These are phyloP conservation scores for Leccinum barrowsii DNA, from an alignment of 768 basidiomycete genomes.

Conservation along the genomic window DNA sequence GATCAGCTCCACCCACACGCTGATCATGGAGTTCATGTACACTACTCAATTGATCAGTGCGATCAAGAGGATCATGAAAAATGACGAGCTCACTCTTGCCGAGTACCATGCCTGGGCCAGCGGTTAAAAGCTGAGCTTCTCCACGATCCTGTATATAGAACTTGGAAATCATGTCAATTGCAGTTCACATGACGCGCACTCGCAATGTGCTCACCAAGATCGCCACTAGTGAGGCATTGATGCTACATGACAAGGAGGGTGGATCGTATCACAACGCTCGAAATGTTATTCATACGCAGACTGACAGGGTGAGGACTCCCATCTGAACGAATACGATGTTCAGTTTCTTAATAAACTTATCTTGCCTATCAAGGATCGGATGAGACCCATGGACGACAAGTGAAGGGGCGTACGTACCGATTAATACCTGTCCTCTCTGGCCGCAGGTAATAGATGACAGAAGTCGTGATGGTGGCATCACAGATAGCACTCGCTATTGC, in stretches of 20 bases:
- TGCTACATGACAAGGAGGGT: background rate
- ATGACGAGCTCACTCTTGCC: slow-evolving; percentile 12
- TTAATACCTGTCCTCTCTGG: slow-evolving; percentile 5
- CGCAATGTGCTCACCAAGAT: slow-evolving; percentile 7
- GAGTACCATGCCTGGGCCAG: slow-evolving; percentile 12
- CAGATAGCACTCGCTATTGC: slow-evolving; percentile 20
- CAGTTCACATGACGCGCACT: background rate
- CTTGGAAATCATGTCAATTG: slow-evolving; percentile 6
- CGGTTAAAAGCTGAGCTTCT: background rate
- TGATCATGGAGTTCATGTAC: slow-evolving; percentile 23
- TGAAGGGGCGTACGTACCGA: slow-evolving; percentile 6
- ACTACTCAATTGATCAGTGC: slow-evolving; percentile 2
- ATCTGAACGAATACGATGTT: slow-evolving; percentile 17
- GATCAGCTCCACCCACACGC: slow-evolving; percentile 15
- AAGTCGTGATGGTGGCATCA: slow-evolving; percentile 17
- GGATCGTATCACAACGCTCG: background rate
- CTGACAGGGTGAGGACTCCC: slow-evolving; percentile 20
- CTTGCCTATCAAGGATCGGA: background rate
- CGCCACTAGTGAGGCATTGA: slow-evolving; percentile 8
- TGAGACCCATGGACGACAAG: background rate
- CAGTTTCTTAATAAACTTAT: slow-evolving; percentile 11
- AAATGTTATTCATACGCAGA: background rate
- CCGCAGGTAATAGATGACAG: slow-evolving; percentile 16
- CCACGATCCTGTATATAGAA: slow-evolving; percentile 11
- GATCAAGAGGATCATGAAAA: background rate